phyloP scores from a whole-genome alignment of 495 filamentous ascomycete genomes.

The Hypomontagnella monticulosa region DNA sequence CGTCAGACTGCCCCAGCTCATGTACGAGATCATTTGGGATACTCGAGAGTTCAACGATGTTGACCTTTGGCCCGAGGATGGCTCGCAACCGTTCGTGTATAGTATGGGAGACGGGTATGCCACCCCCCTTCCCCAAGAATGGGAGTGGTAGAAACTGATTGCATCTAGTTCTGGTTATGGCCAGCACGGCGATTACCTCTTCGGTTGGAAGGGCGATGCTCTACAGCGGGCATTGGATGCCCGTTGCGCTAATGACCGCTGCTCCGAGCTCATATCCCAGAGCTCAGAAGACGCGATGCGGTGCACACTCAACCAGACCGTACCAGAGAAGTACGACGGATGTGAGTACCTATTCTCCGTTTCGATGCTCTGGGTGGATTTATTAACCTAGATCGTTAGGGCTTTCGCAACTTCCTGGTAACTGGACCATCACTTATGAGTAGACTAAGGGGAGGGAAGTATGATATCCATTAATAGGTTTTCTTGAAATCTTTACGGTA shows the following conservation, averaged over 20 bases:
- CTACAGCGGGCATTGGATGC: conserved; percentile 57
- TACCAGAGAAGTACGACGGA: conserved; percentile 53
- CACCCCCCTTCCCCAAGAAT: neutral
- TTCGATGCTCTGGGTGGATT: neutral
- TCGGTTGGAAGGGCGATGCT: conserved; percentile 56
- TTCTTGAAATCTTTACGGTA: neutral
- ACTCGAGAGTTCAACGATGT: conserved; percentile 51
- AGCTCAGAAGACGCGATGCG: conserved; percentile 48
- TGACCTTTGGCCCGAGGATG: conserved; percentile 51
- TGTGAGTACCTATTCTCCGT: conserved; percentile 45
- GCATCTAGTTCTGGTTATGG: conserved; percentile 50
- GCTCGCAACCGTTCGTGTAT: conserved; percentile 57
- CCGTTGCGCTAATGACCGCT: conserved; percentile 48
- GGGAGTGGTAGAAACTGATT: neutral
- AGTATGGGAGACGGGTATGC: conserved; percentile 55
- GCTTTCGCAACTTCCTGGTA: conserved; percentile 38
- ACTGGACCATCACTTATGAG: conserved; percentile 38
- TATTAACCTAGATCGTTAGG: conserved; percentile 21
- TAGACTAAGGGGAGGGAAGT: neutral
- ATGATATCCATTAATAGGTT: neutral
- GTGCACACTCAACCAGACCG: conserved; percentile 51
- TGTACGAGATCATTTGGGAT: conserved; percentile 55
- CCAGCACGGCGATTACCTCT: conserved; percentile 60
- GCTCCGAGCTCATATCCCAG: conserved; percentile 51
- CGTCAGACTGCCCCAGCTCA: conserved; percentile 48